phyloP scores from a whole-genome alignment of 768 basidiomycete species.

The Holtermannia corniformis region DNA sequence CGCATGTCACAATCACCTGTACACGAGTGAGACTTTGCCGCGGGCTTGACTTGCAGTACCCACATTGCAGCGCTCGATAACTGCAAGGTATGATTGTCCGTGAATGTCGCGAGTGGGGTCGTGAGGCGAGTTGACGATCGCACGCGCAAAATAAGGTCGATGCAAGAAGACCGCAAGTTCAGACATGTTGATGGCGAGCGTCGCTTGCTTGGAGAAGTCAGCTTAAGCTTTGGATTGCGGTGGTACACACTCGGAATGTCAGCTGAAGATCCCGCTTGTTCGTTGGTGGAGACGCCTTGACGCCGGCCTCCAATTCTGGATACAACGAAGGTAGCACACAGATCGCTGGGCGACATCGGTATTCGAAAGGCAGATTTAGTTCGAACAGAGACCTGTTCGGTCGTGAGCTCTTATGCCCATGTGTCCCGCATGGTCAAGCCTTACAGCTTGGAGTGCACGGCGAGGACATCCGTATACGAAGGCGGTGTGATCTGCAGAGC shows the following conservation, averaged over 20 bases:
- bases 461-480: no score
- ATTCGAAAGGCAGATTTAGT: constrained; percentile 6
- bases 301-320: constrained; percentile 9
- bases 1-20: constrained; percentile 16
- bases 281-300: constrained; percentile 5
- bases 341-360: constrained; percentile 15
- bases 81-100: constrained; percentile 11
- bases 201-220: constrained; percentile 7
- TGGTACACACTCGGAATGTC: constrained; percentile 2
- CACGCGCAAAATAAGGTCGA: constrained; percentile 19
- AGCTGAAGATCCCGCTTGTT: constrained; percentile 6
- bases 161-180: constrained; percentile 15
- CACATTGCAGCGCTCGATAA: constrained; percentile 22
- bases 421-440: no score
- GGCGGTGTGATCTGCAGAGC: no score
- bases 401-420: no score
- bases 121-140: constrained; percentile 10
- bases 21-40: background rate
- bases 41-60: background rate
- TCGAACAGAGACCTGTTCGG: no score
- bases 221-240: background rate
- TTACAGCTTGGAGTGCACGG: no score
- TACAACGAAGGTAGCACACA: constrained; percentile 11
- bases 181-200: constrained; percentile 16
- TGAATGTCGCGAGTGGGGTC: constrained; percentile 12